Conservation (phyloP, 805 yeast genomes). For the Kazachstania kunashirensis region DNA sequence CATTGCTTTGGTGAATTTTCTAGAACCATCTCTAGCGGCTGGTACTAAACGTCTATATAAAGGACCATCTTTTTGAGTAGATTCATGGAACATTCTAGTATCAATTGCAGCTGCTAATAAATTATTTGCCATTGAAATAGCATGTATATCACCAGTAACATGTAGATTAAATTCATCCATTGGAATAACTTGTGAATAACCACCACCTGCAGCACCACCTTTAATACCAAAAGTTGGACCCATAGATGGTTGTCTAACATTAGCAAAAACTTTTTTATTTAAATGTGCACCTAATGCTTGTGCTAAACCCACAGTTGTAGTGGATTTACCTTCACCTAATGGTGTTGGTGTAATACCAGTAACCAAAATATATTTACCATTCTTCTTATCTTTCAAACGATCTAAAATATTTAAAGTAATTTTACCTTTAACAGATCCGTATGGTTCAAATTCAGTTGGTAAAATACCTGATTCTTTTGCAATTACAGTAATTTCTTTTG, state of each 20-base stretch:
- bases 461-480: slow-evolving; percentile 62
- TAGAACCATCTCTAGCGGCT: slow-evolving; percentile 50
- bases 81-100: slow-evolving; percentile 77
- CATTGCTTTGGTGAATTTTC: slow-evolving; percentile 63
- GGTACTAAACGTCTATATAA: slow-evolving; percentile 71
- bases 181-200: slow-evolving; percentile 94
- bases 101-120: slow-evolving; percentile 78
- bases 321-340: slow-evolving; percentile 94
- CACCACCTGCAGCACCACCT: slow-evolving; percentile 99
- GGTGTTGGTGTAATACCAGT: slow-evolving; percentile 99
- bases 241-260: slow-evolving; percentile 96
- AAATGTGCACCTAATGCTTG: slow-evolving; percentile 93
- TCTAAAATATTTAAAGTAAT: slow-evolving; percentile 55
- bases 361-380: slow-evolving; percentile 83
- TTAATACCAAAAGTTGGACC: slow-evolving; percentile 98
- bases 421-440: slow-evolving; percentile 70
- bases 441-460: slow-evolving; percentile 61
- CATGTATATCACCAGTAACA: slow-evolving; percentile 89
- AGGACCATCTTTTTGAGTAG: slow-evolving; percentile 62
- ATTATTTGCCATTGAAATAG: slow-evolving; percentile 74
- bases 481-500: slow-evolving; percentile 57
- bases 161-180: slow-evolving; percentile 99
- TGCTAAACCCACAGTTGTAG: slow-evolving; percentile 93
- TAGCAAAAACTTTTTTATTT: slow-evolving; percentile 75
- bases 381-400: slow-evolving; percentile 46